Conservation (phyloP, 306 rosid genomes). For the Trichosanthes truncata region DNA sequence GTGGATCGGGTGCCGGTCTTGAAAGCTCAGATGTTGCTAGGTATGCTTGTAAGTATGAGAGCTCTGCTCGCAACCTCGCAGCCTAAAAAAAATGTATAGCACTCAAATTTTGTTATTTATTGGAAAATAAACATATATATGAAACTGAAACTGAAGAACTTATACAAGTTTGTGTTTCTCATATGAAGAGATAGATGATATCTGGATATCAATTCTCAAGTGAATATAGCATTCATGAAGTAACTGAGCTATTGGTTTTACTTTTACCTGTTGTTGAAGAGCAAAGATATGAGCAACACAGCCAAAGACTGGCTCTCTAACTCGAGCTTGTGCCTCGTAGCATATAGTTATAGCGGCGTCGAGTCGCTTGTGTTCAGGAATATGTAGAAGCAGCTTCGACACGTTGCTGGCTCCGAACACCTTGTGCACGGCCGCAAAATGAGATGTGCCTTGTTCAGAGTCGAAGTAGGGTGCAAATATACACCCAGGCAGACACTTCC, state of each 20-base stretch:
- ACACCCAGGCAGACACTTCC: slow-evolving; percentile 1
- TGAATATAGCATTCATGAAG: neutral
- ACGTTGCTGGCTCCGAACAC: slow-evolving; percentile 6
- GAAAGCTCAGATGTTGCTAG: slow-evolving; percentile 60
- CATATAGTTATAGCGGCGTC: slow-evolving; percentile 4
- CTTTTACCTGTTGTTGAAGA: slow-evolving; percentile 6
- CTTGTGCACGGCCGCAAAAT: slow-evolving; percentile 2
- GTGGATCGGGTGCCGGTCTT: neutral
- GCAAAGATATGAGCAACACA: slow-evolving; percentile 9
- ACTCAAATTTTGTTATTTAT: neutral
- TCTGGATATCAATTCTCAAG: too few relatives aligned
- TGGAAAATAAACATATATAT: neutral
- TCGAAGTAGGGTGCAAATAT: slow-evolving; percentile 9
- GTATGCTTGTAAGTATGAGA: slow-evolving; percentile 69
- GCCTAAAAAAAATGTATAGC: slow-evolving; percentile 27
- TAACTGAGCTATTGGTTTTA: neutral
- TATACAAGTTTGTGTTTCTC: neutral
- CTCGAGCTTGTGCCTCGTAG: slow-evolving; percentile 3
- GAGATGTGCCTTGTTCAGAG: slow-evolving; percentile 1
- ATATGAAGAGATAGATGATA: too few relatives aligned
- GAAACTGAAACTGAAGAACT: neutral
- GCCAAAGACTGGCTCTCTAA: slow-evolving; percentile 1
- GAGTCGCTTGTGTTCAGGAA: neutral
- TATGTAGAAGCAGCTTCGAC: slow-evolving; percentile 3
- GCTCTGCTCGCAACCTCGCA: slow-evolving; percentile 65